A percentile compares a stretch with the other conserved stretches of the same genome.
Evolutionary conservation across 169 alveolate species (phyloP).

Genomic region (Condylostoma magnum): DNA sequence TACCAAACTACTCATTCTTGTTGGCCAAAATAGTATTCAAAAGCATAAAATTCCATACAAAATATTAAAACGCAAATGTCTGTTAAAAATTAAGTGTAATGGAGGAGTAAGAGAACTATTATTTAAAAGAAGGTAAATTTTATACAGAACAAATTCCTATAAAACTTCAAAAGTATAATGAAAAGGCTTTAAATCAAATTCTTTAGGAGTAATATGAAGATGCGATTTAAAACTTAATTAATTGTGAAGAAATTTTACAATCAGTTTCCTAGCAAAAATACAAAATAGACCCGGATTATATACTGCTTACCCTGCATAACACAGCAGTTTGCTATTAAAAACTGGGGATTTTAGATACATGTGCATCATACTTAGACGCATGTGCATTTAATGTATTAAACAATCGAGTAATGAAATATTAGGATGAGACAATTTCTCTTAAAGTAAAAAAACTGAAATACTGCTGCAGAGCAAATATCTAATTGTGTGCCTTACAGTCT

Average conservation of each 20-base stretch:
- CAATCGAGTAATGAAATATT: not conserved
- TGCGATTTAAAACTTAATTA: not conserved
- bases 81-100: no score
- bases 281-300: not conserved
- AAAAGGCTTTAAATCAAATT: not conserved
- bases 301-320: conserved; percentile 16
- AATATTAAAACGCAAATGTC: no score
- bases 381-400: conserved; percentile 2
- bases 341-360: not conserved
- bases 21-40: no score
- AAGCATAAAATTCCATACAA: no score
- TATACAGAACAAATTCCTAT: conserved; percentile 19
- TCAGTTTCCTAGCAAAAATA: conserved; percentile 8
- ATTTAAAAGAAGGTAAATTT: conserved; percentile 16
- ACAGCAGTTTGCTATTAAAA: conserved; percentile 15
- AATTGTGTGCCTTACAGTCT: conserved; percentile 68
- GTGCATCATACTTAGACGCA: conserved; percentile 14
- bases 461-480: conserved; percentile 53
- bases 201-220: not conserved
- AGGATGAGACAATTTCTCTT: not conserved
- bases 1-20: no score
- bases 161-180: not conserved
- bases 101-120: no score
- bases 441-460: conserved; percentile 34
- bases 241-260: conserved; percentile 24